Conservation (phyloP, 805 yeast species). For the Ogataea nitratoaversa region DNA sequence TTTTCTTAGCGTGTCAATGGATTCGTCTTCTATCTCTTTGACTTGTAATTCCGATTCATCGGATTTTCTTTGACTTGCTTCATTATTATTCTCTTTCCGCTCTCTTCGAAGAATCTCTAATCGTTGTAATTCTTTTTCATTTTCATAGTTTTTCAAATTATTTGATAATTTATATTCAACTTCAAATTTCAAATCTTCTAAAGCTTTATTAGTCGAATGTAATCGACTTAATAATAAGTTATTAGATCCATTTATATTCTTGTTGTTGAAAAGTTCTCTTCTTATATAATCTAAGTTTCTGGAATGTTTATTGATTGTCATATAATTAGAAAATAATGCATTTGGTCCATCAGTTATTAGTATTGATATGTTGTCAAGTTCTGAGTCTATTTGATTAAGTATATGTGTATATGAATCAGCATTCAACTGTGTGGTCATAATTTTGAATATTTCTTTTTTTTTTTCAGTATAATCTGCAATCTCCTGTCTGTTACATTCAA, state of each 20-base stretch:
- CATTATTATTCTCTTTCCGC: background rate
- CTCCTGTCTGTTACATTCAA: no score
- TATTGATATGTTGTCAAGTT: background rate
- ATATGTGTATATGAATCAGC: background rate
- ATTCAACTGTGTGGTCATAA: background rate
- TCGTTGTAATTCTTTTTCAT: conserved; percentile 1
- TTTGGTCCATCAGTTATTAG: background rate
- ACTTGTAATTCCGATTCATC: conserved; percentile 3
- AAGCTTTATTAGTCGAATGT: conserved; percentile 8
- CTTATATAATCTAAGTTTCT: conserved; percentile 16
- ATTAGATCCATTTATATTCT: background rate
- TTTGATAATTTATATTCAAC: conserved; percentile 12
- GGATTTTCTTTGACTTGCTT: background rate
- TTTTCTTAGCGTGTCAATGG: conserved; percentile 24
- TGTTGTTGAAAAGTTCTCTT: conserved; percentile 5
- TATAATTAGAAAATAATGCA: background rate
- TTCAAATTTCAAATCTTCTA: conserved; percentile 15
- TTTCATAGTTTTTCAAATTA: conserved; percentile 2
- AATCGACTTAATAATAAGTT: background rate
- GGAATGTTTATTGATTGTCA: conserved; percentile 7
- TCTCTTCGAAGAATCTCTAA: background rate
- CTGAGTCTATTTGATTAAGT: background rate
- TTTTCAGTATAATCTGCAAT: no score
- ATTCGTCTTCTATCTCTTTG: conserved; percentile 18
- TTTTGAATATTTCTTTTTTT: no score